Percentiles rank a stretch among this genome's conserved stretches.
These are phyloP conservation scores for Yamadazyma dushanensis DNA, from an alignment of 1,139 yeast genomes.

Conservation along the genomic window DNA sequence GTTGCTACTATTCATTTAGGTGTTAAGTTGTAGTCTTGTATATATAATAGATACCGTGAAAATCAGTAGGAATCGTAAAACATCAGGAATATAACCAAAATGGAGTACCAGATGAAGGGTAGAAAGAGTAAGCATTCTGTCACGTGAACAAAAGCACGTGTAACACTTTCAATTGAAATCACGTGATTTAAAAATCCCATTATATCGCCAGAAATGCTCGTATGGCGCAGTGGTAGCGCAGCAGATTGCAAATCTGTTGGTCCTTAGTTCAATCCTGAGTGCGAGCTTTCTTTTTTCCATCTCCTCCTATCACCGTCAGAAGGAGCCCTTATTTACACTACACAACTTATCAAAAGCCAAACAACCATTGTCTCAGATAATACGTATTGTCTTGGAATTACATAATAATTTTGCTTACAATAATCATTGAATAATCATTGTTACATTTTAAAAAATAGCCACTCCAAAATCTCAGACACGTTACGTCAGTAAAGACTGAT, in stretches of 20 bases:
- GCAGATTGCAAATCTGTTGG: slow-evolving; percentile 59
- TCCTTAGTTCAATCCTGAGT: slow-evolving; percentile 54
- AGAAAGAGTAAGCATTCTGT: background rate
- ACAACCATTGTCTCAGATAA: no score
- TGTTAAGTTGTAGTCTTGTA: slow-evolving; percentile 56
- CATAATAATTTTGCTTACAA: no score
- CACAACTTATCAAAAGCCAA: no score
- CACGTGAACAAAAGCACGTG: no score
- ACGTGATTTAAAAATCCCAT: no score
- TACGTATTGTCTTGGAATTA: no score
- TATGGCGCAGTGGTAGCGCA: slow-evolving; percentile 59
- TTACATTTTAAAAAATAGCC: no score
- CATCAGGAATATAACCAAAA: background rate
- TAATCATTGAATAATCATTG: no score
- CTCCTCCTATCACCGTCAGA: background rate
- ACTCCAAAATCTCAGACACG: no score
- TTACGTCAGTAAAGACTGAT: no score
- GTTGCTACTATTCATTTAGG: slow-evolving; percentile 97
- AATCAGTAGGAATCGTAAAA: background rate
- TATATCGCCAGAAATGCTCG: slow-evolving; percentile 30
- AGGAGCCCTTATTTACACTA: no score
- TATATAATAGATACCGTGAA: background rate
- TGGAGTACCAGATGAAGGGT: background rate
- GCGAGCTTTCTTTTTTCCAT: slow-evolving; percentile 34
- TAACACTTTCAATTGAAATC: no score